These are phyloP conservation scores for Fraxinus nigra DNA, from an alignment of 305 asterid species.

Conservation along the genomic window DNA sequence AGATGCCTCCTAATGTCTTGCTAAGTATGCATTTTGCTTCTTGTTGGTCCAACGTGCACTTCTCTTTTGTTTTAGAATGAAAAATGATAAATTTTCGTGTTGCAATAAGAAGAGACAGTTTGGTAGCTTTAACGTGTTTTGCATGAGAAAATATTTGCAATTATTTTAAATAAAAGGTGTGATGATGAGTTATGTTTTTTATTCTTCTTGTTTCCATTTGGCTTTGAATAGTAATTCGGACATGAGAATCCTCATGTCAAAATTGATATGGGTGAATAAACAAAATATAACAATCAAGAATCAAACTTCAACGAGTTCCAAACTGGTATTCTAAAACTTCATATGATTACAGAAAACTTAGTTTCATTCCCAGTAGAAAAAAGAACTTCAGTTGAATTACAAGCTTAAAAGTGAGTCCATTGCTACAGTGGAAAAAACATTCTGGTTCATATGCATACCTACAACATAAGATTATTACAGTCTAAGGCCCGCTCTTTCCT, in stretches of 20 bases:
- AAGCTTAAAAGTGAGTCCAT: conserved; percentile 5
- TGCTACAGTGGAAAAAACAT: conserved; percentile 3
- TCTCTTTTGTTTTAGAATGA: not conserved
- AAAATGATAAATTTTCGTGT: not conserved
- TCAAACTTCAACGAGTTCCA: conserved; percentile 14
- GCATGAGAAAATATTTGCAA: not conserved
- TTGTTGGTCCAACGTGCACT: conserved; percentile 24
- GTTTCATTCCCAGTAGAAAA: not conserved
- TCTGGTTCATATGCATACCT: conserved; percentile 18
- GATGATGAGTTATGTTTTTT: not conserved
- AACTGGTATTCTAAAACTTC: conserved; percentile 16
- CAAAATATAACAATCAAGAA: not conserved
- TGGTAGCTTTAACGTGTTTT: not conserved
- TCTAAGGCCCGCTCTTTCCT: conserved; percentile 5
- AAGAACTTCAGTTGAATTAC: not conserved
- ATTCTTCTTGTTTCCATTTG: not conserved
- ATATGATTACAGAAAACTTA: not conserved
- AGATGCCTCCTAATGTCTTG: not conserved
- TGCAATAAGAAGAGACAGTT: not conserved
- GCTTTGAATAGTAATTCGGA: not conserved
- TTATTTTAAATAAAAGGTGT: not conserved
- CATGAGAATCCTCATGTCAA: not conserved
- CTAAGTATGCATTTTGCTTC: conserved; percentile 9
- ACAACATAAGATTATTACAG: conserved; percentile 21
- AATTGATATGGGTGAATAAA: not conserved